Conservation (phyloP, 1,284 basidiomycete genomes). For the Retiboletus flavoniger region DNA sequence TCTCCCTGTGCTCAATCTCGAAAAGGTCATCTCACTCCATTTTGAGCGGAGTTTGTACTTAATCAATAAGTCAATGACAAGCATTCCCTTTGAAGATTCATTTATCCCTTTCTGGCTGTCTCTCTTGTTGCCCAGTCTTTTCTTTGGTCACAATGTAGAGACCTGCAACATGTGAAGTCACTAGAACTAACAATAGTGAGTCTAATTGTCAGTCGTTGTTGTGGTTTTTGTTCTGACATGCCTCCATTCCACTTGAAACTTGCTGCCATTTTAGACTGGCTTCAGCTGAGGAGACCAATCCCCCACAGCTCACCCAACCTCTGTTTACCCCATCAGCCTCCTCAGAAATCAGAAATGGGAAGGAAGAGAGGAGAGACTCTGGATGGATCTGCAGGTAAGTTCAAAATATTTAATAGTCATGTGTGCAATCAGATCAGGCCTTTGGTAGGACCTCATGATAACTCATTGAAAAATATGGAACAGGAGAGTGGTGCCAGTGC, state of each 20-base stretch:
- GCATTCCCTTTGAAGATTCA: slow-evolving; percentile 38
- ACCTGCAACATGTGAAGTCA: slow-evolving; percentile 80
- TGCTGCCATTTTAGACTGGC: slow-evolving; percentile 88
- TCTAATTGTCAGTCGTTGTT: slow-evolving; percentile 18
- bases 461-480: slow-evolving; percentile 99
- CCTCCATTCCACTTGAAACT: slow-evolving; percentile 71
- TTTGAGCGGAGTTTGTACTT: slow-evolving; percentile 37
- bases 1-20: slow-evolving; percentile 84
- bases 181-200: slow-evolving; percentile 79
- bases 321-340: slow-evolving; percentile 71
- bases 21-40: slow-evolving; percentile 68
- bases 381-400: slow-evolving; percentile 61
- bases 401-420: slow-evolving; percentile 27
- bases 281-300: slow-evolving; percentile 68
- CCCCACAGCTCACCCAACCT: slow-evolving; percentile 84
- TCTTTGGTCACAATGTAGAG: slow-evolving; percentile 70
- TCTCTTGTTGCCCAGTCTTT: slow-evolving; percentile 12
- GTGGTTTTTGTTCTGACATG: slow-evolving; percentile 9
- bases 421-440: too few relatives aligned
- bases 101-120: slow-evolving; percentile 30
- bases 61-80: slow-evolving; percentile 11
- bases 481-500: slow-evolving; percentile 94
- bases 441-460: slow-evolving; percentile 97
- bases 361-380: slow-evolving; percentile 62
- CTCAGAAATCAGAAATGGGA: slow-evolving; percentile 55